These are phyloP conservation scores for Cercospora sp. DNA, from an alignment of 2,329 filamentous ascomycete genomes.

Conservation along the genomic window DNA sequence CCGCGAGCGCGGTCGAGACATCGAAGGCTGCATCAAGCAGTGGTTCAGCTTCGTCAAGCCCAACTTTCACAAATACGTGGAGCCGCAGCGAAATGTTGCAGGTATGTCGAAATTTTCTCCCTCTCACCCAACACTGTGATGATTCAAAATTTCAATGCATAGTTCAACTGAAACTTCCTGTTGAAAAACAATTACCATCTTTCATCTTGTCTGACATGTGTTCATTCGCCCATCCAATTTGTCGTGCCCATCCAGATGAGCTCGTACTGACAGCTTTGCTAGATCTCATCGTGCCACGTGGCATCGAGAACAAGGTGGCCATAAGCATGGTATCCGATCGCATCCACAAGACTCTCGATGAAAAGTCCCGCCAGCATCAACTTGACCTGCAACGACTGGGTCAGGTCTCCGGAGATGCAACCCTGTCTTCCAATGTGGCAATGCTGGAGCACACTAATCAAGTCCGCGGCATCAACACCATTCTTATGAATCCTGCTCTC, in stretches of 20 bases:
- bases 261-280: slow-evolving; percentile 22
- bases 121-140: slow-evolving; percentile 33
- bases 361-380: slow-evolving; percentile 82
- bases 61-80: slow-evolving; percentile 91
- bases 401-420: slow-evolving; percentile 63
- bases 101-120: slow-evolving; percentile 50
- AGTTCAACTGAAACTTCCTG: slow-evolving; percentile 44
- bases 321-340: slow-evolving; percentile 93
- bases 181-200: slow-evolving; percentile 41
- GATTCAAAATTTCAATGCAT: slow-evolving; percentile 41
- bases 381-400: slow-evolving; percentile 76
- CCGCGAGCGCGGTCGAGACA: slow-evolving; percentile 81
- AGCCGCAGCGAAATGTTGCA: slow-evolving; percentile 85
- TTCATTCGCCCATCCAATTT: not conserved
- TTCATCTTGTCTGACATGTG: slow-evolving; percentile 39
- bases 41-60: slow-evolving; percentile 97
- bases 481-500: slow-evolving; percentile 78
- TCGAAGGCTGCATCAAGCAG: slow-evolving; percentile 95
- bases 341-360: slow-evolving; percentile 79
- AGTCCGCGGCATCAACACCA: slow-evolving; percentile 82
- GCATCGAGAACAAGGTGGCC: slow-evolving; percentile 90
- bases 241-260: not conserved
- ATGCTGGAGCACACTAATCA: slow-evolving; percentile 76
- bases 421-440: slow-evolving; percentile 72
- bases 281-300: slow-evolving; percentile 93